These are phyloP conservation scores for Ascochyta koolunga DNA, from an alignment of 2,329 filamentous ascomycete genomes.

Conservation along the genomic window DNA sequence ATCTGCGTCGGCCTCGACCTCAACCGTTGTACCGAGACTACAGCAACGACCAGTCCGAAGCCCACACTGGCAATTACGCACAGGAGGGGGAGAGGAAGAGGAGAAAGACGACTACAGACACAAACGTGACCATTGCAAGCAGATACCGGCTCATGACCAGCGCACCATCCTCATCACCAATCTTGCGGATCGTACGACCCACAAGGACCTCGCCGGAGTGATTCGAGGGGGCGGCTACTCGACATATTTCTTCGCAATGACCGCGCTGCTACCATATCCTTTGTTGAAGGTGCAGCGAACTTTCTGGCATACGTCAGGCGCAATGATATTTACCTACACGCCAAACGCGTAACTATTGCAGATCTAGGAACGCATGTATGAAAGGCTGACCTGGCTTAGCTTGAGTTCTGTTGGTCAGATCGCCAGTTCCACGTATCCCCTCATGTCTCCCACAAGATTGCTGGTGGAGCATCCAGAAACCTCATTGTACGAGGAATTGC, in stretches of 20 bases:
- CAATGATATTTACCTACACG: conserved; percentile 71
- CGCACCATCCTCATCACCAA: conserved; percentile 69
- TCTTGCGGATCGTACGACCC: conserved; percentile 66
- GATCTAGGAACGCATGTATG: neutral
- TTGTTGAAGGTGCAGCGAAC: conserved; percentile 64
- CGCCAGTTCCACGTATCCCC: conserved; percentile 70
- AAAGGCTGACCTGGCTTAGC: conserved; percentile 51
- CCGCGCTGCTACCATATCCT: conserved; percentile 70
- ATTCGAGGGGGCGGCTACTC: conserved; percentile 72
- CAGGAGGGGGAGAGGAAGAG: conserved; percentile 33
- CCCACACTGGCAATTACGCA: conserved; percentile 19
- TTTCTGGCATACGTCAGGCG: conserved; percentile 70
- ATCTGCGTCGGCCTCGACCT: conserved; percentile 16
- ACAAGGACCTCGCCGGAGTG: conserved; percentile 68
- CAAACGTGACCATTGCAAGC: conserved; percentile 6
- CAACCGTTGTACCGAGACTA: conserved; percentile 19
- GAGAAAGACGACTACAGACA: conserved; percentile 21
- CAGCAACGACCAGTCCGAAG: conserved; percentile 27
- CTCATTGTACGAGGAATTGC: conserved; percentile 67
- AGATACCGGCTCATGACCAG: conserved; percentile 40
- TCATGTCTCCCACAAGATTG: conserved; percentile 69
- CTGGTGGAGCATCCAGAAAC: conserved; percentile 73
- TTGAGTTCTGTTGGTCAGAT: conserved; percentile 72
- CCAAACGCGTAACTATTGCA: conserved; percentile 64
- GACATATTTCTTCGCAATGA: conserved; percentile 71